Evolutionary conservation across 768 basidiomycete species (phyloP).

Genomic region (Amanita brunnescens): DNA sequence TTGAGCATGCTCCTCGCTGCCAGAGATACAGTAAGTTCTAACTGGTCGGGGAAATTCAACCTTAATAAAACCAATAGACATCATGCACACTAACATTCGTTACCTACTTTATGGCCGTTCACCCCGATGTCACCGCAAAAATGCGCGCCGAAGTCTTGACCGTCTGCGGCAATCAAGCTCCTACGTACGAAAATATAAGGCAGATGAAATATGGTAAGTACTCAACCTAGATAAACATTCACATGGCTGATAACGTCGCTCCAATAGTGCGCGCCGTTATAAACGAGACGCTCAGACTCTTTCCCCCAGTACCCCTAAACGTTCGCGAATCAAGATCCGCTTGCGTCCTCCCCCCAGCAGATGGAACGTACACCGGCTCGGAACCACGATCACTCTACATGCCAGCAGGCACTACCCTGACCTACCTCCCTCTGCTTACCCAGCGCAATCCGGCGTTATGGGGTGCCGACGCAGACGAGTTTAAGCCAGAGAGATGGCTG

Average conservation of each 20-base stretch:
- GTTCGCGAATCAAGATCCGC: conserved; percentile 46
- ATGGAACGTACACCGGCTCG: conserved; percentile 32
- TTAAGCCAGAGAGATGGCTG: conserved; percentile 74
- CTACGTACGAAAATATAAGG: conserved; percentile 47
- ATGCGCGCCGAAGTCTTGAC: conserved; percentile 55
- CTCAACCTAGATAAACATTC: not conserved
- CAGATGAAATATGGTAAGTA: conserved; percentile 56
- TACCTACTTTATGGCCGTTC: conserved; percentile 59
- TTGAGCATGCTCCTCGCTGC: conserved; percentile 72
- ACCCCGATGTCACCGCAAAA: conserved; percentile 45
- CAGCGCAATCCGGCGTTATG: conserved; percentile 63
- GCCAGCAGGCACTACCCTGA: conserved; percentile 47
- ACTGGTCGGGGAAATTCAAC: conserved; percentile 10
- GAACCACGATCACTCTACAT: conserved; percentile 38
- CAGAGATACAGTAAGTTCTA: conserved; percentile 53
- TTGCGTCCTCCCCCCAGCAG: conserved; percentile 44
- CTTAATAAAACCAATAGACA: conserved; percentile 33
- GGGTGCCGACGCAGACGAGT: conserved; percentile 71
- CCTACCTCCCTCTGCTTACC: conserved; percentile 52
- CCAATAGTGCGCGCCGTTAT: conserved; percentile 62
- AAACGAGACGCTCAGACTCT: conserved; percentile 70
- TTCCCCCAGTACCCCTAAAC: conserved; percentile 73
- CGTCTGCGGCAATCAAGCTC: conserved; percentile 37
- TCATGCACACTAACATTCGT: conserved; percentile 61
- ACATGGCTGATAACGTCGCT: conserved; percentile 3